These are phyloP conservation scores for Fusarium sp. DNA, from an alignment of 2,329 filamentous ascomycete genomes.

Conservation along the genomic window DNA sequence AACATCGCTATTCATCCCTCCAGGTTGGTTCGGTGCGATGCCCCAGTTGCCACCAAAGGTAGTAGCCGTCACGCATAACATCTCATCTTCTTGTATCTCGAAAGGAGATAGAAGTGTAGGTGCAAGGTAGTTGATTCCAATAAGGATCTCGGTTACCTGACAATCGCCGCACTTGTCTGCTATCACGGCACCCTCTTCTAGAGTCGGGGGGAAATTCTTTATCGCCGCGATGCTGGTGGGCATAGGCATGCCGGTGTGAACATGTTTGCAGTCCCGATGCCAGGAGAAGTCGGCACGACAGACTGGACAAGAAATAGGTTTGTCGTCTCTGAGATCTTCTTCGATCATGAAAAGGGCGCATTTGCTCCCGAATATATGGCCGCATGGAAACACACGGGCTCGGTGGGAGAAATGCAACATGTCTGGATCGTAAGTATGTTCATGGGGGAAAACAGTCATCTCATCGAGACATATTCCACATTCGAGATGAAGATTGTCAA, in stretches of 20 bases:
- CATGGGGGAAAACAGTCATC: slow-evolving; percentile 27
- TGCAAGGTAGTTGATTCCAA: slow-evolving; percentile 1
- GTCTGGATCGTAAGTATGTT: slow-evolving; percentile 4
- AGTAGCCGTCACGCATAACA: background rate
- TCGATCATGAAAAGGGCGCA: slow-evolving; percentile 5
- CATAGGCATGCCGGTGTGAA: slow-evolving; percentile 17
- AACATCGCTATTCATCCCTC: background rate
- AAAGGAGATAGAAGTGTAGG: background rate
- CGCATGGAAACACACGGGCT: slow-evolving; percentile 32
- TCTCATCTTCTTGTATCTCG: background rate
- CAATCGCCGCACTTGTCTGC: slow-evolving; percentile 23
- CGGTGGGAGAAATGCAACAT: slow-evolving; percentile 4
- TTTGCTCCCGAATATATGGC: slow-evolving; percentile 39
- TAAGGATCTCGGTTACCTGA: background rate
- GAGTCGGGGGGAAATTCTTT: background rate
- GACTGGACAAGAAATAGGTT: slow-evolving; percentile 3
- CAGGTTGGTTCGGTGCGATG: background rate
- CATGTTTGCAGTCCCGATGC: slow-evolving; percentile 8
- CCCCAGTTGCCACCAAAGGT: background rate
- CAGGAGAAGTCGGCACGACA: slow-evolving; percentile 11
- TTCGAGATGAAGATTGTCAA: slow-evolving; percentile 8
- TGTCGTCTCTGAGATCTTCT: accelerated
- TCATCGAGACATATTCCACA: slow-evolving; percentile 26
- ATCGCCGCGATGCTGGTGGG: slow-evolving; percentile 5
- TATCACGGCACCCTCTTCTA: slow-evolving; percentile 15